phyloP scores from a whole-genome alignment of 2,329 filamentous ascomycete species.

The Sporothrix mexicana region DNA sequence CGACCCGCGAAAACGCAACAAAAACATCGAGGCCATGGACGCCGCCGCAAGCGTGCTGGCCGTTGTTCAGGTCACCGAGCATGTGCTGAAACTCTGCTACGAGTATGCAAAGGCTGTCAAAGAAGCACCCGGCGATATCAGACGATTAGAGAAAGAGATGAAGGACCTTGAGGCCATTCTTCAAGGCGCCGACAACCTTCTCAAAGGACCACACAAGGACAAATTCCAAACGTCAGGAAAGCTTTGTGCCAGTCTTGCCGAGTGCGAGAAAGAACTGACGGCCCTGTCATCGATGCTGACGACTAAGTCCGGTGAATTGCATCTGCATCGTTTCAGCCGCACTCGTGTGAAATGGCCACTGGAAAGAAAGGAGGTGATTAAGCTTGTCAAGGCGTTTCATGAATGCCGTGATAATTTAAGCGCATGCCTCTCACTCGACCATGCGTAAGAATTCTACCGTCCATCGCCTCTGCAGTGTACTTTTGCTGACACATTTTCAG shows the following conservation, averaged over 20 bases:
- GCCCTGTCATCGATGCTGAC: neutral
- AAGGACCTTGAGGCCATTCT: neutral
- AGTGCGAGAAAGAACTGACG: neutral
- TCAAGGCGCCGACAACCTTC: neutral
- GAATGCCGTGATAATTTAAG: neutral
- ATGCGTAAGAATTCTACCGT: neutral
- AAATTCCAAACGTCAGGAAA: neutral
- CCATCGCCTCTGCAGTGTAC: neutral
- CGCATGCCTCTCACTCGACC: neutral
- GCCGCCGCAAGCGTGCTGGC: neutral
- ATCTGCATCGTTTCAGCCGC: neutral
- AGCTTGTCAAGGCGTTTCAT: neutral
- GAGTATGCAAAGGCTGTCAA: neutral
- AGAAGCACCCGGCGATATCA: neutral
- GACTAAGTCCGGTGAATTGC: neutral
- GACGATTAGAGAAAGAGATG: neutral
- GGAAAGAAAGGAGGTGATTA: neutral
- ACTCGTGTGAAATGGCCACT: conserved; percentile 18
- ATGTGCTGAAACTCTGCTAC: neutral
- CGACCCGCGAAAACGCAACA: too few relatives aligned
- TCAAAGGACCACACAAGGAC: neutral
- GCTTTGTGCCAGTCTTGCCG: neutral
- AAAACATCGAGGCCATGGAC: neutral
- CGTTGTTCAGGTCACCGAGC: neutral
- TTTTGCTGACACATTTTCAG: neutral